A percentile compares a stretch with the other conserved stretches of the same genome.
phyloP scores from a whole-genome alignment of 352 stramenopile species.

The Phytophthora sp. region DNA sequence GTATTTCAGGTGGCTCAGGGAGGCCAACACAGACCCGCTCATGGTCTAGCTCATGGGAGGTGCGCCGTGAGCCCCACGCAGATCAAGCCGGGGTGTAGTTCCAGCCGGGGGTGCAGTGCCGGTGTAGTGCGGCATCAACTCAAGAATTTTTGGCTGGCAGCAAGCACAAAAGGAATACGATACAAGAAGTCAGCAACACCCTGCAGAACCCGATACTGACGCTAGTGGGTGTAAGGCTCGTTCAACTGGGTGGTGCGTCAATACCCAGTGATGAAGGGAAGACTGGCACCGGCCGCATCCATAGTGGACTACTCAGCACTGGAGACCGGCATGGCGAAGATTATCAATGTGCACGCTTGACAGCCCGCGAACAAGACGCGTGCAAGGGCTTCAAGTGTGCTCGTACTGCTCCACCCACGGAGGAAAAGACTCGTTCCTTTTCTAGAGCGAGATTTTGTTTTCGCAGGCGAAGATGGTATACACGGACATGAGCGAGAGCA shows the following conservation, averaged over 20 bases:
- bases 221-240: background rate
- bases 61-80: too few relatives aligned
- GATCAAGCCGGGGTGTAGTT: too few relatives aligned
- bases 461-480: background rate
- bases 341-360: background rate
- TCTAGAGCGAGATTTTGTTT: background rate
- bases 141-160: too few relatives aligned
- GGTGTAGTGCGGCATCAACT: too few relatives aligned
- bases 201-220: background rate
- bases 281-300: background rate
- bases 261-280: background rate
- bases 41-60: too few relatives aligned
- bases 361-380: background rate
- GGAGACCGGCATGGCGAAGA: background rate
- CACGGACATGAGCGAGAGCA: background rate
- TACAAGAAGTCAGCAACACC: background rate
- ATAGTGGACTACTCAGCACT: background rate
- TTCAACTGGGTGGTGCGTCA: background rate
- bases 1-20: too few relatives aligned
- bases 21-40: too few relatives aligned
- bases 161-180: too few relatives aligned
- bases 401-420: background rate
- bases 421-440: background rate
- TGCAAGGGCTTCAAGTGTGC: background rate
- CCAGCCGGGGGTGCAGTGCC: too few relatives aligned